Conservation (phyloP, 108 stramenopile genomes). For the Conticribra weissflogii region DNA sequence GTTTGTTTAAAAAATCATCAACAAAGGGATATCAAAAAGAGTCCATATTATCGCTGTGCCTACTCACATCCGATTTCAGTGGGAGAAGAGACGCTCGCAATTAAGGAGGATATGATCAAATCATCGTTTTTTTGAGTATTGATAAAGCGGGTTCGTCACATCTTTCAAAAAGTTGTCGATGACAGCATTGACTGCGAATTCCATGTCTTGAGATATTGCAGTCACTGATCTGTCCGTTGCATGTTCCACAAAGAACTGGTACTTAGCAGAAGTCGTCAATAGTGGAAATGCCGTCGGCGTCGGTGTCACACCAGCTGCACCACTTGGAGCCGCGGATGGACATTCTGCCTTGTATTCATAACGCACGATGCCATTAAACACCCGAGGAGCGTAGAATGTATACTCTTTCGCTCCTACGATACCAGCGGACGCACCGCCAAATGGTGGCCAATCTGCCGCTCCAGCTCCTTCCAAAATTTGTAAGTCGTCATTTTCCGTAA, state of each 20-base stretch:
- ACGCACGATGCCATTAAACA: conserved; percentile 29
- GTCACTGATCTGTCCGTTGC: conserved; percentile 11
- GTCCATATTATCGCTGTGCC: not conserved
- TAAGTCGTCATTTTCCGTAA: conserved; percentile 32
- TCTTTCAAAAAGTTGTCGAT: conserved; percentile 25
- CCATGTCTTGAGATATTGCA: conserved; percentile 25
- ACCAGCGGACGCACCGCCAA: conserved; percentile 18
- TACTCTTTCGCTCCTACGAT: conserved; percentile 25
- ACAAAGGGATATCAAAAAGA: not conserved
- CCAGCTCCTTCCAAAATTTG: conserved; percentile 38
- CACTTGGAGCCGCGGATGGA: conserved; percentile 29
- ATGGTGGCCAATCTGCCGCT: conserved; percentile 33
- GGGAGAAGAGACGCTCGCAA: conserved; percentile 22
- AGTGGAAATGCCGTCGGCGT: conserved; percentile 19
- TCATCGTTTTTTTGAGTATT: conserved; percentile 10
- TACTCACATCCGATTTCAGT: conserved; percentile 35
- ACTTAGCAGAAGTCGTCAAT: conserved; percentile 24
- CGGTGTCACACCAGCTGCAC: not conserved
- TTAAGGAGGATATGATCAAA: conserved; percentile 17
- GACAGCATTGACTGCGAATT: conserved; percentile 18
- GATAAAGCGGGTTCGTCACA: conserved; percentile 17
- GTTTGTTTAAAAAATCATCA: not conserved
- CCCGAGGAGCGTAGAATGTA: conserved; percentile 45
- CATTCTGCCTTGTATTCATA: conserved; percentile 40
- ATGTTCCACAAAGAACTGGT: conserved; percentile 38